Percentiles rank a stretch among this genome's conserved stretches.
Evolutionary conservation across 371 early-diverging fungal genomes (phyloP).

Genomic region (Mucor irregularis): DNA sequence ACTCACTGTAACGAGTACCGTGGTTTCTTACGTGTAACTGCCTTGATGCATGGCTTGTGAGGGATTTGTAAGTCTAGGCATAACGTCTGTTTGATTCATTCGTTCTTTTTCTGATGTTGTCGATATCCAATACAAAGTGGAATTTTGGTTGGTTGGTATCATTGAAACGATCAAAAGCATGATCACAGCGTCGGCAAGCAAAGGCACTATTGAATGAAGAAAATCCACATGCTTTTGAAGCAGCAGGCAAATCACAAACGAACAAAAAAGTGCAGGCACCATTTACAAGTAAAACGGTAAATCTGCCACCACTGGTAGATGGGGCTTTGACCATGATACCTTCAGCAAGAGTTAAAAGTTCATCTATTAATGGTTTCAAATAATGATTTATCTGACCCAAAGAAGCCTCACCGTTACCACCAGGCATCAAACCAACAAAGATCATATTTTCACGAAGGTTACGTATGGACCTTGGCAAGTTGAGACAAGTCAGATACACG

Average conservation of each 20-base stretch:
- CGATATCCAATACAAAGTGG: background rate
- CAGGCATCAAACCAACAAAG: no score
- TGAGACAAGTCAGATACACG: no score
- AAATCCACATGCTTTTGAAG: background rate
- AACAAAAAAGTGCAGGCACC: background rate
- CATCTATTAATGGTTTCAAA: no score
- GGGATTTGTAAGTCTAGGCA: background rate
- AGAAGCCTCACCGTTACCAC: no score
- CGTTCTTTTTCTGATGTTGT: background rate
- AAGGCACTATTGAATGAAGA: background rate
- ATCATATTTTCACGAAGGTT: no score
- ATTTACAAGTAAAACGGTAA: background rate
- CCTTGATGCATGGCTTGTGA: background rate
- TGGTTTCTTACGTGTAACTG: background rate
- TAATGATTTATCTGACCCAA: no score
- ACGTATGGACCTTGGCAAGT: no score
- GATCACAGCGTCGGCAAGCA: background rate
- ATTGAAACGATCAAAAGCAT: background rate
- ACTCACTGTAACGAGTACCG: background rate
- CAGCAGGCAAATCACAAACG: background rate
- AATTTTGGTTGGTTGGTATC: background rate
- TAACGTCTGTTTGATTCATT: background rate
- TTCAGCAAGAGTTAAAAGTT: no score
- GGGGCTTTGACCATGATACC: no score
- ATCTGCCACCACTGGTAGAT: no score